Base-by-base conservation (phyloP, 352 stramenopile species). In the Globisporangium sylvaticum region DNA sequence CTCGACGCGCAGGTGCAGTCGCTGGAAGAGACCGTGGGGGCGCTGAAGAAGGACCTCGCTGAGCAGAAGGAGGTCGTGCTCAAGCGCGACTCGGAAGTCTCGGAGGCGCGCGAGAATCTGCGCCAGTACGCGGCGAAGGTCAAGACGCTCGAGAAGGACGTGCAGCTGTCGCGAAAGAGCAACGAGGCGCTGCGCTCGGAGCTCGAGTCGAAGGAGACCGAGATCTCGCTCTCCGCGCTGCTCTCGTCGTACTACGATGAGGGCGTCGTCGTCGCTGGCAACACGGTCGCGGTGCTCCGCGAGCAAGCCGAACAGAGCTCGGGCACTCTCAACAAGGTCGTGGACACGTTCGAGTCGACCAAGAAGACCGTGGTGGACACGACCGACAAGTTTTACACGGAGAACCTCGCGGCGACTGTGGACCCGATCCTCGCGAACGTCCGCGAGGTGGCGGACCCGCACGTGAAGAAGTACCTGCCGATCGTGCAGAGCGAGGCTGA, bases 211-310 rank as follows among this genome's bases (percentile, higher is more conserved):
- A 66, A 77, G 60, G 84, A 81, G 62, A 72, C 83, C 37, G 84
- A 92, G 63, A 75, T 94, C 50, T 77, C 80, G 14, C 75, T 94
- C 61, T 78, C 81, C 1, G 71, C 83, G 50, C 66, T 94, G 72
- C 72, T 94, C 55, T 91, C 83, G 58, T 80, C 78, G 39, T 94
- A 94, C 71, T 94, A 91, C 48, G 86, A 94, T 71, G 82, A 90
- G 64, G 79, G 83, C n/a, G 75, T 91, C 57, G 69, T 86, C 20
- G 62, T 91, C 32, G 80, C 80, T 5, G 68, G 75, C 31, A 71
- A 77, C 57, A 68, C 75, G 1, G 69, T 81, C 22, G 68, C 60
- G 8, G 69, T 69, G 46, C 65, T 86, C 32, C 78, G 79, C 22
- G 67, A 87, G 39, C 81, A 83, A 60, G 73, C 84, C 0, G 73